These are phyloP conservation scores for Castanea crenata DNA, from an alignment of 306 rosid species.

Conservation along the genomic window DNA sequence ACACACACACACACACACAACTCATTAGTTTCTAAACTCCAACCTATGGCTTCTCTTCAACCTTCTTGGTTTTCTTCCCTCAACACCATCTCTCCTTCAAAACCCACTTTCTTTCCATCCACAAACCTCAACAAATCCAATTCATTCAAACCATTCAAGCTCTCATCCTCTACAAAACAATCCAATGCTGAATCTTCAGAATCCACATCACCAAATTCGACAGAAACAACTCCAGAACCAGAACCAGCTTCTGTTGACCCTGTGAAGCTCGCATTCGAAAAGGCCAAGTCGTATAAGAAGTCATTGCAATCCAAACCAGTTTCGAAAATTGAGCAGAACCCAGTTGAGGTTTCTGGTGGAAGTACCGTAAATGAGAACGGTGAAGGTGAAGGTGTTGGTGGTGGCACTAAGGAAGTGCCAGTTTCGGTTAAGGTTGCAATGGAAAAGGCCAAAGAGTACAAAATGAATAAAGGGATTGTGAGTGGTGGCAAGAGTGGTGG, in stretches of 20 bases:
- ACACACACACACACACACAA: background rate
- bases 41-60: constrained; percentile 52
- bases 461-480: constrained; percentile 32
- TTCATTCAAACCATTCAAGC: constrained; percentile 35
- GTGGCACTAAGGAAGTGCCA: constrained; percentile 37
- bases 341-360: constrained; percentile 22
- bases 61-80: constrained; percentile 46
- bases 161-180: constrained; percentile 30
- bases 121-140: constrained; percentile 19
- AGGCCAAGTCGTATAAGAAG: constrained; percentile 60
- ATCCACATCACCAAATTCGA: constrained; percentile 21
- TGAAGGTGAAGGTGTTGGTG: constrained; percentile 12
- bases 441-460: constrained; percentile 64
- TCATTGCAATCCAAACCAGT: constrained; percentile 19
- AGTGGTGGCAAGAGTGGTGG: constrained; percentile 3
- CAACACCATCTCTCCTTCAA: constrained; percentile 34
- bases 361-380: constrained; percentile 8
- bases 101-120: constrained; percentile 28
- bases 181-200: constrained; percentile 41
- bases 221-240: constrained; percentile 25
- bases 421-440: constrained; percentile 46
- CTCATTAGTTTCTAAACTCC: background rate
- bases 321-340: constrained; percentile 28
- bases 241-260: constrained; percentile 40
- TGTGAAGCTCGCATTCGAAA: constrained; percentile 61